A percentile compares a stretch with the other conserved stretches of the same genome.
Conservation (phyloP, 1,284 basidiomycete species). For the Malassezia japonica region DNA sequence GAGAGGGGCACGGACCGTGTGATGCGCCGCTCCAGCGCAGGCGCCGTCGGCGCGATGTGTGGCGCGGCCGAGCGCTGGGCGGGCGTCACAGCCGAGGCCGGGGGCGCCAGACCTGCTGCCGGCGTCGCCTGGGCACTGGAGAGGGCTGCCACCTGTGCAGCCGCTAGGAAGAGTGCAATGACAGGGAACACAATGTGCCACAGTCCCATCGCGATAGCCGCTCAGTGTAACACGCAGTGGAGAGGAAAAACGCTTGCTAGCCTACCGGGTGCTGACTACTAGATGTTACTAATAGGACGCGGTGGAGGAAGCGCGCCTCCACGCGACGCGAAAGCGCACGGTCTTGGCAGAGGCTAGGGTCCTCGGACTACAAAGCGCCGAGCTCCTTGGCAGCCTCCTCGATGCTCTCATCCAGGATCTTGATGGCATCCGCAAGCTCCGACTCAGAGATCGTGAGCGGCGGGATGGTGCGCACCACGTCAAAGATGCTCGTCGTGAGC, state of each 20-base stretch:
- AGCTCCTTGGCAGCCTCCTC: background rate
- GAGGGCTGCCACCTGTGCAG: background rate
- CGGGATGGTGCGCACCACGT: conserved; percentile 42
- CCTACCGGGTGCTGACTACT: too few relatives aligned
- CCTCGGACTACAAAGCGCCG: background rate
- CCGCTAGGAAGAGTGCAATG: too few relatives aligned
- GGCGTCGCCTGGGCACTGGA: background rate
- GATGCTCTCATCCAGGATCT: conserved; percentile 28
- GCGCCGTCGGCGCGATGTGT: background rate
- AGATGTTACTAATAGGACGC: too few relatives aligned
- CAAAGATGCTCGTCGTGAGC: conserved; percentile 37
- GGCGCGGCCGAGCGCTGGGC: too few relatives aligned
- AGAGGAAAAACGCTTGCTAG: too few relatives aligned
- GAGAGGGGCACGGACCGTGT: background rate
- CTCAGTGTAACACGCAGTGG: too few relatives aligned
- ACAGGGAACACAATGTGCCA: too few relatives aligned
- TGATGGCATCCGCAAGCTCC: conserved; percentile 28
- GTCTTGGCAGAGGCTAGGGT: background rate
- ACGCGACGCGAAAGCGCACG: too few relatives aligned
- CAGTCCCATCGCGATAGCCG: too few relatives aligned
- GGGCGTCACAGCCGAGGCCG: too few relatives aligned
- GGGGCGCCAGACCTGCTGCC: background rate
- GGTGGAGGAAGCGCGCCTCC: too few relatives aligned
- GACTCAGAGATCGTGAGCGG: conserved; percentile 36
- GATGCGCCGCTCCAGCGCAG: background rate